Evolutionary conservation across 352 stramenopile genomes (phyloP).

Genomic region (Elongisporangium prolatum): DNA sequence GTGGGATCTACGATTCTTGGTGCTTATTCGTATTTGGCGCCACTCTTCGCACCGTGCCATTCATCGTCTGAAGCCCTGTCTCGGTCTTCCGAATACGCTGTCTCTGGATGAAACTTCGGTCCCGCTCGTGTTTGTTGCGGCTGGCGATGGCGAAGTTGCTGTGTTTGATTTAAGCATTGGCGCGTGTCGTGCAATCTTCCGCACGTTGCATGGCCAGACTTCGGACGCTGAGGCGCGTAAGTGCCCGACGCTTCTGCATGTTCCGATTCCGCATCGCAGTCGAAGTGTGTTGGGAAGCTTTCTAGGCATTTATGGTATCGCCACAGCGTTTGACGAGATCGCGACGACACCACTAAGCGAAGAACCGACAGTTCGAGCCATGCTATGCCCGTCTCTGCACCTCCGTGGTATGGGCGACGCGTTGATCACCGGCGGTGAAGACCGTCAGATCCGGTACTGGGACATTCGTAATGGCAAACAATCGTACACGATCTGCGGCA

Average conservation of each 20-base stretch:
- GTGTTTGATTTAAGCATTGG: constrained; percentile 88
- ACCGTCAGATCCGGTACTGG: constrained; percentile 96
- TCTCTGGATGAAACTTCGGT: constrained; percentile 68
- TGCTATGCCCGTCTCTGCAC: constrained; percentile 86
- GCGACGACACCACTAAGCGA: constrained; percentile 62
- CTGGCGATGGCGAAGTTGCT: constrained; percentile 90
- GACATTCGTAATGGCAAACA: constrained; percentile 92
- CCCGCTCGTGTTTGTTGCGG: constrained; percentile 93
- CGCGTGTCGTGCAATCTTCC: constrained; percentile 90
- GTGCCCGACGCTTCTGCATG: constrained; percentile 69
- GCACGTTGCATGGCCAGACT: constrained; percentile 75
- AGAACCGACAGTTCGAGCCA: constrained; percentile 81
- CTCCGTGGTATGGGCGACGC: constrained; percentile 75
- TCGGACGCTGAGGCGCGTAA: constrained; percentile 71
- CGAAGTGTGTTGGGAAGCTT: constrained; percentile 70
- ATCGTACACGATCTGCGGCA: constrained; percentile 92
- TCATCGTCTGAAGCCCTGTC: constrained; percentile 82
- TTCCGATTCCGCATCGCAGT: constrained; percentile 71
- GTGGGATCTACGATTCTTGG: constrained; percentile 96
- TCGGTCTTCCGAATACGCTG: constrained; percentile 76
- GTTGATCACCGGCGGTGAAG: constrained; percentile 93
- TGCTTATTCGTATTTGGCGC: constrained; percentile 95
- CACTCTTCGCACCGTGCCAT: constrained; percentile 91
- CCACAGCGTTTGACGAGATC: constrained; percentile 81
- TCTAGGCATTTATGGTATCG: constrained; percentile 76